Base-by-base conservation (phyloP, 1,139 yeast genomes). In the Debaryomyces robertsiae region DNA sequence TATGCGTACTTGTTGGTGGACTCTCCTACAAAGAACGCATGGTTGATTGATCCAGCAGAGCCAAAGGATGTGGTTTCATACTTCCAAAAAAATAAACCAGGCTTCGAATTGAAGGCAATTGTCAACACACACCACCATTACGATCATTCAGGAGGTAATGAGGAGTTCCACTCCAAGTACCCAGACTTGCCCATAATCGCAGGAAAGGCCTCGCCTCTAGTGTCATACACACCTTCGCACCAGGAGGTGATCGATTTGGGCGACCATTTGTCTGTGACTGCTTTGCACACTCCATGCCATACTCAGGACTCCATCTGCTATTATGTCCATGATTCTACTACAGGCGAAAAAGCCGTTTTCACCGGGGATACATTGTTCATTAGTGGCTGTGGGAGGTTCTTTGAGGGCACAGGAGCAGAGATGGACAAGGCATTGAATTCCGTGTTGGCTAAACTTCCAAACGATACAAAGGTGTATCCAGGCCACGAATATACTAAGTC, bases 201-300 rank as follows among this genome's bases (percentile, higher is more conserved):
- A 1, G 98, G 99, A 9, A 77, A 73, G 44, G 89, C 86, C 54
- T 83, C 89, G 2, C 88, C 89, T 1, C 57, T 69, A 30, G 96
- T 88, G 13, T 64, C 81, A 0, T 69, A 73, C 46, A 81, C 88
- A 0, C 96, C 96, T 1, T 64, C 75, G 0, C 82, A 87, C 58
- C 63, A 73, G 23, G 88, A 82, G 50, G 72, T 70, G n/a, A 62
- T 82, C 40, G 69, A 75, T 41, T 62, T 85, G 49, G 97, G 97
- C 2, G 70, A 73, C 37, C 60, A 73, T 46, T 62, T 89, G 41
- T 67, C 75, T n/a, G 77, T 93, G 39, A 81, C 84, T 3, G 95
- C 97, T 1, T 70, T 93, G 37, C 93, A 93, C 62, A 93, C 99
- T 1, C 98, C 99, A 1, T 93, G 99, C 58, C 99, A 93, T 59